Evolutionary conservation across 129 eudicot genomes (phyloP).

Genomic region (Flaveria linearis): DNA sequence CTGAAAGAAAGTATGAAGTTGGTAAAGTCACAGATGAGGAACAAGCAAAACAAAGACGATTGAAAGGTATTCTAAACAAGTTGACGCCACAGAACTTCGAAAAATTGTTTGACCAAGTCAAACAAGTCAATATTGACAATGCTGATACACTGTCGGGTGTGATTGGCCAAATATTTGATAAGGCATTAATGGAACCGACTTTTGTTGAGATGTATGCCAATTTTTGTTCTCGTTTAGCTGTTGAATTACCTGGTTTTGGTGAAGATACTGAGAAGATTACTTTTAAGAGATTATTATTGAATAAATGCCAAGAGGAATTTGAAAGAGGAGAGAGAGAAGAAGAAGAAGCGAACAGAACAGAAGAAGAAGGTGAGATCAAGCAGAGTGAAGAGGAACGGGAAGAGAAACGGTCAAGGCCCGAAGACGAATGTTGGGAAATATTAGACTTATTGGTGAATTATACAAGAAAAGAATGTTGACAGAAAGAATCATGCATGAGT

Average conservation of each 20-base stretch:
- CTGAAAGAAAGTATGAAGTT: conserved; percentile 80
- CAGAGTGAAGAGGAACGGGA: conserved; percentile 72
- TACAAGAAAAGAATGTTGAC: conserved; percentile 94
- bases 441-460: conserved; percentile 87
- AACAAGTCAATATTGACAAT: conserved; percentile 77
- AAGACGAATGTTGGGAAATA: conserved; percentile 88
- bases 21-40: conserved; percentile 89
- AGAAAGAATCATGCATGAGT: conserved; percentile 89
- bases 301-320: conserved; percentile 90
- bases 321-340: conserved; percentile 91
- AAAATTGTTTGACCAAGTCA: conserved; percentile 88
- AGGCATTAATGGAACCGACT: conserved; percentile 93
- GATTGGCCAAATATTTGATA: conserved; percentile 78
- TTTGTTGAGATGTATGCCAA: conserved; percentile 95
- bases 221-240: conserved; percentile 73
- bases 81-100: conserved; percentile 96
- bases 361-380: conserved; percentile 76
- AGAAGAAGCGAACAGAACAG: conserved; percentile 77
- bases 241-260: conserved; percentile 74
- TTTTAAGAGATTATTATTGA: conserved; percentile 73
- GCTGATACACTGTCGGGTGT: conserved; percentile 61
- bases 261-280: conserved; percentile 74
- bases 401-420: conserved; percentile 74
- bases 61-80: conserved; percentile 77
- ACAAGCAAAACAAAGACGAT: conserved; percentile 73